Percentiles rank a stretch among this genome's conserved stretches.
These are phyloP conservation scores for Acacia confusa DNA, from an alignment of 306 rosid species.

Conservation along the genomic window DNA sequence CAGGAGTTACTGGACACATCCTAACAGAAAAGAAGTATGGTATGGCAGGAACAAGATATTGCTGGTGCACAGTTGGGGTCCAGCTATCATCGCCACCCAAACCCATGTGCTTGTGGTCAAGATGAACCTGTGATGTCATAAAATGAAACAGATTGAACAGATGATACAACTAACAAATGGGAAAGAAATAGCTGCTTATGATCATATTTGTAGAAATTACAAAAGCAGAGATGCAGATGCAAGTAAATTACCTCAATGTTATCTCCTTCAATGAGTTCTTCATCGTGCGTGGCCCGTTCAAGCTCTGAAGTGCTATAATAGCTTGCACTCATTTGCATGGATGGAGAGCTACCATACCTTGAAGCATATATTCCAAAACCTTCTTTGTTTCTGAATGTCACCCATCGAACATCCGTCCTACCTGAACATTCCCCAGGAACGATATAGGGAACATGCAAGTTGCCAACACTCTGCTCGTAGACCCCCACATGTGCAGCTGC, in stretches of 20 bases:
- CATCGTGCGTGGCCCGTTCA: constrained; percentile 68
- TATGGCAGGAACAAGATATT: constrained; percentile 59
- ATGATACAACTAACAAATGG: neutral
- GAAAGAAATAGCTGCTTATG: neutral
- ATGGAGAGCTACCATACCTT: constrained; percentile 69
- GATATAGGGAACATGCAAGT: constrained; percentile 91
- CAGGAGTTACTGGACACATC: constrained; percentile 57
- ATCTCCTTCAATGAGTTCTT: constrained; percentile 75
- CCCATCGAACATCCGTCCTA: constrained; percentile 94
- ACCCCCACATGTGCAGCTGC: constrained; percentile 81
- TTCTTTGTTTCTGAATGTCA: constrained; percentile 61
- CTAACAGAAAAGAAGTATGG: constrained; percentile 70
- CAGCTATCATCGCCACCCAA: constrained; percentile 96
- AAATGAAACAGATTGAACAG: constrained; percentile 12
- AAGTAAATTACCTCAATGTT: constrained; percentile 67
- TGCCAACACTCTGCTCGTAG: constrained; percentile 60
- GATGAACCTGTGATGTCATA: constrained; percentile 66
- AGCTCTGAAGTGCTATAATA: constrained; percentile 75
- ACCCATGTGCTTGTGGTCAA: constrained; percentile 97
- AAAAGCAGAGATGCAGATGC: constrained; percentile 1
- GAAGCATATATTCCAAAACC: constrained; percentile 93
- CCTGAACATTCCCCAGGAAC: constrained; percentile 90
- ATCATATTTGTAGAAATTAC: neutral
- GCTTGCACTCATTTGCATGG: constrained; percentile 94
- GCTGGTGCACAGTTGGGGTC: constrained; percentile 76